Base-by-base conservation (phyloP, 441 rosid species). In the Theobroma grandiflorum region DNA sequence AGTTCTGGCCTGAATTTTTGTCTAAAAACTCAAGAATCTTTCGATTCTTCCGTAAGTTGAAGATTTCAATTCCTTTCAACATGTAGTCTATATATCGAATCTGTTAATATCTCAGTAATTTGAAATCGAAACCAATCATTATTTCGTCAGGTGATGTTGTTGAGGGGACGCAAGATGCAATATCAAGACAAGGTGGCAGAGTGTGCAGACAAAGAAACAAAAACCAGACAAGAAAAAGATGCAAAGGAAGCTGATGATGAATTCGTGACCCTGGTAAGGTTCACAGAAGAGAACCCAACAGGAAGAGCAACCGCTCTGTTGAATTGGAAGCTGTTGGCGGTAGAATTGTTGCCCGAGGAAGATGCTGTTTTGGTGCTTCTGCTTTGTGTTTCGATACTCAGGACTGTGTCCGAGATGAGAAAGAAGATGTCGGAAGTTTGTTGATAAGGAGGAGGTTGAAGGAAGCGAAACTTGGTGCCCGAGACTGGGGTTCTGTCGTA, bases 401-500 rank as follows among this genome's bases (percentile, higher is more conserved):
- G 94, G 72, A 96, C 94, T 6, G 84, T 93, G 45, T 89, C 97
- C 0, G 93, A 89, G 78, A 85, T 85, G 75, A 90, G 85, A 75
- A 89, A 88, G 89, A 92, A 85, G 98, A 96, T 12, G 70, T 88
- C 20, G 98, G 98, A 55, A 84, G 79, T 49, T 82, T 96, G 72
- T 85, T 96, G 74, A 74, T 89, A 1, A 66, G 99, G 72, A 89
- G 91, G 75, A 85, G 98, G 77, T 42, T 92, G 69, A 92, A 86
- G 49, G 98, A 94, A 87, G 91, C 93, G 15, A 90, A 85, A 80
- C 85, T 81, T 0, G 98, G 97, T 37, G 82, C 81, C 15, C 80
- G 93, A 67, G 97, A 94, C 69, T 96, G 98, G 97, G 97, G 97
- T 61, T 93, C 98, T 0, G 96, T 90, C 5, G 79, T 88, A 0